These are phyloP conservation scores for Cryptococcus deneoformans DNA, from an alignment of 1,284 basidiomycete genomes.

Conservation along the genomic window DNA sequence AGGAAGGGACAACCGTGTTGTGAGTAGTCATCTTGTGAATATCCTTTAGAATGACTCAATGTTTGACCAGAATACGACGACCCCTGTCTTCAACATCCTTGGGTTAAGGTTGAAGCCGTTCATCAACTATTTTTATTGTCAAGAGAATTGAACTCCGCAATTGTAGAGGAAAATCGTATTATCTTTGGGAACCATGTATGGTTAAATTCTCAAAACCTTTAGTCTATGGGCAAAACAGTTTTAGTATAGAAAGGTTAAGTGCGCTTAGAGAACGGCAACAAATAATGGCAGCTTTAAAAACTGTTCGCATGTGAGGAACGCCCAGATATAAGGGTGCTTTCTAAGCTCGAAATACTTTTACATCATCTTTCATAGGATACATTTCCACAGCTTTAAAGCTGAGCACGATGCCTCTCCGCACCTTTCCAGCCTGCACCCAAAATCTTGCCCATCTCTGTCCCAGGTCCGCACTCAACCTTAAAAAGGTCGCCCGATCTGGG, in stretches of 20 bases:
- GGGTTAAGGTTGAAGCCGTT: slow-evolving; percentile 68
- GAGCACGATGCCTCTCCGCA: slow-evolving; percentile 23
- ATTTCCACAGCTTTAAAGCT: not conserved
- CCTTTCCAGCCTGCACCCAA: slow-evolving; percentile 34
- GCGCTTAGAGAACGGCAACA: too few relatives aligned
- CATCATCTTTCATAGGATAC: too few relatives aligned
- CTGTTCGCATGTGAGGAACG: not conserved
- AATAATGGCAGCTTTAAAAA: slow-evolving; percentile 31
- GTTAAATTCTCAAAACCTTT: too few relatives aligned
- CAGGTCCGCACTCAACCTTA: slow-evolving; percentile 29
- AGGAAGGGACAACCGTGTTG: slow-evolving; percentile 64
- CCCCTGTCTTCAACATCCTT: slow-evolving; percentile 82
- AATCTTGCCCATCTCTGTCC: slow-evolving; percentile 22
- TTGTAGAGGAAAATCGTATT: not conserved
- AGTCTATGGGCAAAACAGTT: too few relatives aligned
- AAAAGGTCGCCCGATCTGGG: slow-evolving; percentile 37
- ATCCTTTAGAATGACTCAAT: not conserved
- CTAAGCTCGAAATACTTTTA: too few relatives aligned
- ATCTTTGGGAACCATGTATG: not conserved
- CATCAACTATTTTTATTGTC: slow-evolving; percentile 68
- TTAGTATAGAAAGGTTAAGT: too few relatives aligned
- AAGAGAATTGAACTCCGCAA: not conserved
- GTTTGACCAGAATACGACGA: slow-evolving; percentile 69
- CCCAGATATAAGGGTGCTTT: not conserved
- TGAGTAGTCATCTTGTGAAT: slow-evolving; percentile 50